These are phyloP conservation scores for Quillaja saponaria DNA, from an alignment of 306 rosid genomes.

Conservation along the genomic window DNA sequence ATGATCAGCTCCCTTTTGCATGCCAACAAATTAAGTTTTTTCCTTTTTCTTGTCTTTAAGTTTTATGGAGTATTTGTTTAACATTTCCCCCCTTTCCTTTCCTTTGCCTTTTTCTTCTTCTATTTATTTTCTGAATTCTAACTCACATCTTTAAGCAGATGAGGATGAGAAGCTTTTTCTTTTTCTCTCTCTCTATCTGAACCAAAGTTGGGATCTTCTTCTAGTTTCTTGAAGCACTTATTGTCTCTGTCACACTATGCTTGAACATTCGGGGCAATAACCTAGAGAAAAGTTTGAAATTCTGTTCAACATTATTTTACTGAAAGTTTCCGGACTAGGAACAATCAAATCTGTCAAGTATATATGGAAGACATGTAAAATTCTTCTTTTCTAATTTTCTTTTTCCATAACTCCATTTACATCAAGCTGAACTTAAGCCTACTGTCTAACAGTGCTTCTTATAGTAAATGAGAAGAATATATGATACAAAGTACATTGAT, in stretches of 20 bases:
- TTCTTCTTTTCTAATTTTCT: too few species aligned
- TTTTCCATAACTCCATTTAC: too few species aligned
- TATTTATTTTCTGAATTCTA: background rate
- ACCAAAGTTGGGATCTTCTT: constrained; percentile 34
- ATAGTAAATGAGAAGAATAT: too few species aligned
- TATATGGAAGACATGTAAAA: background rate
- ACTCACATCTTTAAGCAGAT: background rate
- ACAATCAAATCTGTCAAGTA: constrained; percentile 15
- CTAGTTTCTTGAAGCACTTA: constrained; percentile 44
- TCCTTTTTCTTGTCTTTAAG: too few species aligned
- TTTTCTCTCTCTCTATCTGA: constrained; percentile 17
- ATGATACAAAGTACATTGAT: too few species aligned
- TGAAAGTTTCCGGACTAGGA: constrained; percentile 23
- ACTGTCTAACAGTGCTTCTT: too few species aligned
- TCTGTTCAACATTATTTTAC: constrained; percentile 15
- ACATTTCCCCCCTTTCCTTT: background rate
- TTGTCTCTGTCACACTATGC: constrained; percentile 47
- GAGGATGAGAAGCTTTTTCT: background rate
- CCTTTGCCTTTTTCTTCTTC: background rate
- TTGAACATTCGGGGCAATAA: constrained; percentile 45
- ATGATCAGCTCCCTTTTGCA: constrained; percentile 42
- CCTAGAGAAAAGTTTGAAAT: constrained; percentile 27
- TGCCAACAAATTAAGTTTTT: constrained; percentile 17
- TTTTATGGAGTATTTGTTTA: background rate
- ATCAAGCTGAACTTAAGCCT: too few species aligned